Percentiles rank a stretch among this genome's conserved stretches.
Evolutionary conservation across 352 stramenopile species (phyloP).

Genomic region (Phytophthora lateralis): DNA sequence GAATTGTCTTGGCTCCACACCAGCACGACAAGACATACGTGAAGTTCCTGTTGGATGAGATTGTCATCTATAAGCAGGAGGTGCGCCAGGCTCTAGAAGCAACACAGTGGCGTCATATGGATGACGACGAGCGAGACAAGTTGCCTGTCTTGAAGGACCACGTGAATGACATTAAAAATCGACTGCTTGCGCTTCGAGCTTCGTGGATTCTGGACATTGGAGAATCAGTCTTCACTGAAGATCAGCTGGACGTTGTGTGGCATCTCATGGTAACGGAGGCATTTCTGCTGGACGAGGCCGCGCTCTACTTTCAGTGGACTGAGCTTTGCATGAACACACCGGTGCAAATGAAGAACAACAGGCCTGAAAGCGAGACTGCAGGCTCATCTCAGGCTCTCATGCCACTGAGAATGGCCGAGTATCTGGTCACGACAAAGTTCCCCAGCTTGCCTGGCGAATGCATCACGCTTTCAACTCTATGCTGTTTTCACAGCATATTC

Average conservation of each 20-base stretch:
- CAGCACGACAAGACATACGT: conserved; percentile 12
- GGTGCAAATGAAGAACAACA: not conserved
- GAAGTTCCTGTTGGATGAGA: conserved; percentile 30
- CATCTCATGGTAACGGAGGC: conserved; percentile 43
- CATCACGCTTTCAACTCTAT: conserved; percentile 55
- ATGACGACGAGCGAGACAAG: conserved; percentile 11
- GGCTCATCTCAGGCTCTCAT: conserved; percentile 20
- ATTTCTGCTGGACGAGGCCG: conserved; percentile 46
- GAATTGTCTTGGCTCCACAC: not conserved
- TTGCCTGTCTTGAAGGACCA: conserved; percentile 26
- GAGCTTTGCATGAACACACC: conserved; percentile 61
- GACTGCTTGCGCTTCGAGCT: conserved; percentile 61
- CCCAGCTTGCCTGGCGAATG: conserved; percentile 28
- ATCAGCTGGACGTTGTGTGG: conserved; percentile 54
- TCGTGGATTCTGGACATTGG: conserved; percentile 51
- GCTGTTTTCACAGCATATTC: conserved; percentile 79
- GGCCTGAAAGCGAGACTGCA: not conserved
- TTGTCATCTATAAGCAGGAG: conserved; percentile 32
- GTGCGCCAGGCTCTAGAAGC: conserved; percentile 8
- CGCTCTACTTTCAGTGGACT: conserved; percentile 80
- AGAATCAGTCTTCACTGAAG: conserved; percentile 6
- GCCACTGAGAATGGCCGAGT: conserved; percentile 27
- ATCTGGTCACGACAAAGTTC: conserved; percentile 57
- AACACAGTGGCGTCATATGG: conserved; percentile 10
- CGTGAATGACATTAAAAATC: conserved; percentile 46